phyloP scores from a whole-genome alignment of 345 rosid species.

The Kandelia obovata region DNA sequence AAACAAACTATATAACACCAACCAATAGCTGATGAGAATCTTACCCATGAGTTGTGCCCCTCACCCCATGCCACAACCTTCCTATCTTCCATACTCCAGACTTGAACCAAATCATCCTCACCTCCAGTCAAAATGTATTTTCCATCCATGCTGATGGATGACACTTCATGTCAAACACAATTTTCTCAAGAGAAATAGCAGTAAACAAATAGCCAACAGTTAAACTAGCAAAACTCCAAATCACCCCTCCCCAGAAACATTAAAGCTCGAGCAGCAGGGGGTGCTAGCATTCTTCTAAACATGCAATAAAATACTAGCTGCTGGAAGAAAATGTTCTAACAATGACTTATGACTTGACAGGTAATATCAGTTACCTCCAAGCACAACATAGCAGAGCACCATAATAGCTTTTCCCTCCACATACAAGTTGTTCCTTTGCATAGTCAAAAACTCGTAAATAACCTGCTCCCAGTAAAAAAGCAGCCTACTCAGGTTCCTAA shows the following conservation, averaged over 20 bases:
- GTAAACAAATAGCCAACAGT: slow-evolving; percentile 2
- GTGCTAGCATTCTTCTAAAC: neutral
- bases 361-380: slow-evolving; percentile 50
- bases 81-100: slow-evolving; percentile 99
- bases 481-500: slow-evolving; percentile 5
- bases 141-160: slow-evolving; percentile 78
- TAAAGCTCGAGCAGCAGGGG: neutral
- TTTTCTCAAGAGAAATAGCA: slow-evolving; percentile 8
- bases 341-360: slow-evolving; percentile 8
- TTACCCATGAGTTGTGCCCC: slow-evolving; percentile 99
- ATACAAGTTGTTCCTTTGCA: slow-evolving; percentile 50
- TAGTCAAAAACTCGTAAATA: slow-evolving; percentile 92
- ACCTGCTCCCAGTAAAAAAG: slow-evolving; percentile 45
- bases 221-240: neutral
- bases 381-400: slow-evolving; percentile 77
- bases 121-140: slow-evolving; percentile 97
- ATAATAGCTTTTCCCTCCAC: slow-evolving; percentile 76
- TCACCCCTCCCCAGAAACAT: neutral
- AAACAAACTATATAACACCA: slow-evolving; percentile 5
- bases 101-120: slow-evolving; percentile 98
- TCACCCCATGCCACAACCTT: slow-evolving; percentile 99
- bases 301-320: neutral
- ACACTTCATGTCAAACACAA: slow-evolving; percentile 20
- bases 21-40: slow-evolving; percentile 23
- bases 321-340: slow-evolving; percentile 6